Evolutionary conservation across 176 grass and related monocot species (phyloP), one percentile per base, ranked within the genome.

Genomic region (Oryza officinalis): DNA sequence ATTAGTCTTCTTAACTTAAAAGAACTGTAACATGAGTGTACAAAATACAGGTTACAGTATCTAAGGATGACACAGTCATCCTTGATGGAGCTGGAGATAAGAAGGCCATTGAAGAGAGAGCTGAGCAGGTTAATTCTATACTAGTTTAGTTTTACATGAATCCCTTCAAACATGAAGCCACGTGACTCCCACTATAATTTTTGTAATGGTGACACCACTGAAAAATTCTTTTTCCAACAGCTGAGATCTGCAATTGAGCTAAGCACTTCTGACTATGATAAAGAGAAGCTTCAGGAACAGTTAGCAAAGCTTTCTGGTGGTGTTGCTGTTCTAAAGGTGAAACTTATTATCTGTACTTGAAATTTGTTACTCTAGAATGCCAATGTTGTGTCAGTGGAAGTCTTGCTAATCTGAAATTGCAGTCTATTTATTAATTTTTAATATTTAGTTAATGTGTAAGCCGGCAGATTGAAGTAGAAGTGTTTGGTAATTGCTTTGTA

Each of bases 271-370:
- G 92, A 88, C 32, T 91, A 84, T 33, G 92, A 91, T 5, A 90
- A 91, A 49, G 92, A 91, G 45, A 94, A 94, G 77, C 70, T 91
- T 37, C 83, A 94, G 61, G 86, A 94, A 33, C 68, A 88, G 12
- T 80, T 94, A 79, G 91, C 91, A 69, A 94, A 94, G 69, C 79
- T 94, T 80, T 90, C 88, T 76, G 91, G 91, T 30, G 88, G 91
- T 68, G 75, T 94, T 63, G 88, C 88, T 65, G 88, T 91, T 43
- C 86, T 94, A 20, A 88, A 91, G 89, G 92, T 94, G 72, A 30
- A 87, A 28, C 12, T 43, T 28, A 40, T 81, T 22, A 64, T 69
- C 13, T 20, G 30, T 70, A 25, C 30, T 35, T 35, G 47, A 69
- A 54, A 45, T 40, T 54, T 68, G 15, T 30, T 13, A 27, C 25